Conservation (phyloP, 106 monocot genomes). For the Dactylorhiza incarnata region DNA sequence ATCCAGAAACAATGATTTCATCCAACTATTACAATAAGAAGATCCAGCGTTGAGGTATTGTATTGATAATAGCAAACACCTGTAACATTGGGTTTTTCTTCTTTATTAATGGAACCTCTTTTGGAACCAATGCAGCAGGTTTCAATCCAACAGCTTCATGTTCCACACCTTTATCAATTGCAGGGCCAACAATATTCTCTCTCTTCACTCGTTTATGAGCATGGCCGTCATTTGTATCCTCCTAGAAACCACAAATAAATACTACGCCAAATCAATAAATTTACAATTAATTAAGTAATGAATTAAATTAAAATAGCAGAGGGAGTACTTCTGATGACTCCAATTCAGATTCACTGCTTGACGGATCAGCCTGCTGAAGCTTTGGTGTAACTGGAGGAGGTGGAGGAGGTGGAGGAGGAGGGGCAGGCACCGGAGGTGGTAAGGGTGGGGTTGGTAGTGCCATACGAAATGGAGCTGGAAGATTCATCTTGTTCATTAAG, state of each 20-base stretch:
- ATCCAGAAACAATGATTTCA: neutral
- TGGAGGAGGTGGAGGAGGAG: slow-evolving; percentile 48
- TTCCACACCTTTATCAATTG: slow-evolving; percentile 64
- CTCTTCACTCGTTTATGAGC: slow-evolving; percentile 52
- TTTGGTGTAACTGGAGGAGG: slow-evolving; percentile 21
- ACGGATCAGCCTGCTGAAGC: slow-evolving; percentile 29
- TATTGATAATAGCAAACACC: slow-evolving; percentile 21
- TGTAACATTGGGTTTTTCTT: slow-evolving; percentile 87
- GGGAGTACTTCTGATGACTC: slow-evolving; percentile 79
- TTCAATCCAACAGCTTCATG: slow-evolving; percentile 95
- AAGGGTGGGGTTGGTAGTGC: slow-evolving; percentile 90
- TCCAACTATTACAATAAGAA: neutral
- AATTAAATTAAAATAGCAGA: neutral
- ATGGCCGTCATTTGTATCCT: slow-evolving; percentile 25
- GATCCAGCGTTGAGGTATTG: neutral
- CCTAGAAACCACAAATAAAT: slow-evolving; percentile 35
- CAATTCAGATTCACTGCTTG: slow-evolving; percentile 89
- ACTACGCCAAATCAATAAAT: neutral
- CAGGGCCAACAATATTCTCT: slow-evolving; percentile 83
- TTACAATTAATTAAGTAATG: neutral
- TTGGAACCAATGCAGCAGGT: slow-evolving; percentile 67
- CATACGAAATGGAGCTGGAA: slow-evolving; percentile 94
- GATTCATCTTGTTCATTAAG: slow-evolving; percentile 99
- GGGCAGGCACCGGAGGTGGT: slow-evolving; percentile 62
- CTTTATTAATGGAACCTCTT: slow-evolving; percentile 80